Conservation (phyloP, 1,284 basidiomycete genomes). For the Ustilago nuda region DNA sequence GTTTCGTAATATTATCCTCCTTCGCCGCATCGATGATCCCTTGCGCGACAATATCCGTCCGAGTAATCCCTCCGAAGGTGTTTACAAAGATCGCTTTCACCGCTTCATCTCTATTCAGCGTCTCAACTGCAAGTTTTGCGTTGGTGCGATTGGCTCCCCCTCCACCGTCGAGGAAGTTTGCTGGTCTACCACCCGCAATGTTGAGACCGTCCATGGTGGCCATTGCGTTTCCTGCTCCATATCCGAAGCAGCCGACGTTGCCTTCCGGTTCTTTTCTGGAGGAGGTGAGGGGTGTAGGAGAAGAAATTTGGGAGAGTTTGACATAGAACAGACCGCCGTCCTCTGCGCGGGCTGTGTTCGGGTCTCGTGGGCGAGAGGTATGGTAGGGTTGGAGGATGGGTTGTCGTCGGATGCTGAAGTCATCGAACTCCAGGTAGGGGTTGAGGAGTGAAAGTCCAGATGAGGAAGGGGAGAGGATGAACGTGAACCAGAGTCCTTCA, state of each 20-base stretch:
- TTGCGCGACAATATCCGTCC: conserved; percentile 55
- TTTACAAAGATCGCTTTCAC: conserved; percentile 62
- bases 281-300: conserved; percentile 14
- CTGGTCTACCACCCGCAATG: conserved; percentile 49
- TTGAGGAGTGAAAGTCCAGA: conserved; percentile 5
- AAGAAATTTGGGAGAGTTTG: conserved; percentile 42
- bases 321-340: conserved; percentile 57
- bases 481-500: conserved; percentile 58
- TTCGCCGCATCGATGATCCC: conserved; percentile 57
- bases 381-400: conserved; percentile 40
- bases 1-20: conserved; percentile 53
- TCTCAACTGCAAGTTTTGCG: conserved; percentile 55
- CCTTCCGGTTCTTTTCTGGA: conserved; percentile 25
- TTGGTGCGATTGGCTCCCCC: conserved; percentile 55
- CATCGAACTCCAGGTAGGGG: conserved; percentile 55
- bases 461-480: conserved; percentile 18
- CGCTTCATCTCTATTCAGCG: conserved; percentile 48
- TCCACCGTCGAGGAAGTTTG: conserved; percentile 62
- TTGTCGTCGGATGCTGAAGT: conserved; percentile 50
- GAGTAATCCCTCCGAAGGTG: conserved; percentile 57
- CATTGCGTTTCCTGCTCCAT: conserved; percentile 62
- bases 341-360: conserved; percentile 46
- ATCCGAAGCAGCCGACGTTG: conserved; percentile 59
- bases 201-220: conserved; percentile 59
- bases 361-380: conserved; percentile 28